Evolutionary conservation across 257 asterid genomes (phyloP), one percentile per base, ranked within the genome.

Genomic region (Lycium ferocissimum): DNA sequence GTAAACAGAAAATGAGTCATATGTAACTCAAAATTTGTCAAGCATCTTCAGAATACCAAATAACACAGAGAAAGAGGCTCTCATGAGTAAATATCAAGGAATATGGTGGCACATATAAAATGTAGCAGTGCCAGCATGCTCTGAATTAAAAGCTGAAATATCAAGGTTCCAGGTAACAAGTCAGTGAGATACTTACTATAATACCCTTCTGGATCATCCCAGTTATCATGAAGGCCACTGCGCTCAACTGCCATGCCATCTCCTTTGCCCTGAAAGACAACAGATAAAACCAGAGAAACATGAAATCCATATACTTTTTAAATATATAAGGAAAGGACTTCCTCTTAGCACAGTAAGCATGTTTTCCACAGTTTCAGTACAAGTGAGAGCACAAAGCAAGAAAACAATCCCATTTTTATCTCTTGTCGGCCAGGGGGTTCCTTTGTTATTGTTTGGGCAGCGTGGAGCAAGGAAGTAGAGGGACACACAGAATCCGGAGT

Each of bases 121-220:
- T 14, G 22, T 53, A 26, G 63, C 5, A 78, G 47, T 15, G 17
- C 82, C 58, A 26, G 45, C 65, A 33, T 78, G 8, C 59, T 73
- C n/a, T 45, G 8, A 26, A 14, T 65, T 53, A 14, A 53, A 53
- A 14, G 49, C 49, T 14, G 4, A 78, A 78, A 78, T 7, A 78
- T 54, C 47, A 53, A 78, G 33, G 15, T 14, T 53, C 82, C 9
- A 7, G 63, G 82, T 53, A 53, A 78, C 13, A 53, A 26, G 47
- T 53, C 49, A 78, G 82, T 53, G 65, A 78, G 15, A 78, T 53
- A 87, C 94, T 87, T 89, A 96, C 99, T 95, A 73, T 96, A 96
- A 88, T 96, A 96, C 53, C 99, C 99, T 87, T 96, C 99, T 2
- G 98, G 92, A 75, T 96, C 99, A 88, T 96, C 99, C 99, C 99